Percentiles rank a stretch among this genome's conserved stretches.
These are phyloP conservation scores for Coniochaeta sp. DNA, from an alignment of 2,329 filamentous ascomycete species.

Conservation along the genomic window DNA sequence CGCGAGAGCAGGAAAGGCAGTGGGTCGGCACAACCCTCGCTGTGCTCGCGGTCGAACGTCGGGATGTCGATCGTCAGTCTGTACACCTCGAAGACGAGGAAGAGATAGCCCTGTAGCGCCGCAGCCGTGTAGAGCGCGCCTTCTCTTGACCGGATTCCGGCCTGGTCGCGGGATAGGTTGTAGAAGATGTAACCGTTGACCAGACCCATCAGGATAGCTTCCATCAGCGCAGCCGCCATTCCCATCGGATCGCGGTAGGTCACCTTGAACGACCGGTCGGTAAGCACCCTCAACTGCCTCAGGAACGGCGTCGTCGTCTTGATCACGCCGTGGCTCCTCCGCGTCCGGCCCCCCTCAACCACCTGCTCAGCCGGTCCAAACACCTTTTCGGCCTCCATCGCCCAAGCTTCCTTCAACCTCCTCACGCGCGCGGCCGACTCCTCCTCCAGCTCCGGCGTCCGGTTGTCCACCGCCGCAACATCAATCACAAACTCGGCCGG, in stretches of 20 bases:
- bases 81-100: slow-evolving; percentile 69
- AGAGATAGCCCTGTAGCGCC: slow-evolving; percentile 67
- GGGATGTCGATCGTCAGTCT: slow-evolving; percentile 67
- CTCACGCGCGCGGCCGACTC: slow-evolving; percentile 52
- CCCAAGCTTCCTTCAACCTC: slow-evolving; percentile 55
- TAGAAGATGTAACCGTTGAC: slow-evolving; percentile 69
- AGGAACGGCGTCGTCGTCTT: slow-evolving; percentile 45
- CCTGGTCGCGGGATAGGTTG: slow-evolving; percentile 53
- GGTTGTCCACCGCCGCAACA: slow-evolving; percentile 65
- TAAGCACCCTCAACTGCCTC: slow-evolving; percentile 59
- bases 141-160: slow-evolving; percentile 66
- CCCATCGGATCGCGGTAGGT: slow-evolving; percentile 73
- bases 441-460: slow-evolving; percentile 57
- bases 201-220: slow-evolving; percentile 63
- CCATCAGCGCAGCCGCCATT: slow-evolving; percentile 60
- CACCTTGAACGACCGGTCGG: slow-evolving; percentile 59
- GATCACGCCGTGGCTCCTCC: not conserved
- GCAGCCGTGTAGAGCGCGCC: slow-evolving; percentile 66
- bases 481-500: slow-evolving; percentile 73
- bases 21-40: slow-evolving; percentile 64
- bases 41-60: slow-evolving; percentile 67
- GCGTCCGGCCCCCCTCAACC: not conserved
- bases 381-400: slow-evolving; percentile 20
- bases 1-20: slow-evolving; percentile 64
- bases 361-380: not conserved